phyloP scores from a whole-genome alignment of 2,329 filamentous ascomycete genomes.

The Talaromyces sp. region DNA sequence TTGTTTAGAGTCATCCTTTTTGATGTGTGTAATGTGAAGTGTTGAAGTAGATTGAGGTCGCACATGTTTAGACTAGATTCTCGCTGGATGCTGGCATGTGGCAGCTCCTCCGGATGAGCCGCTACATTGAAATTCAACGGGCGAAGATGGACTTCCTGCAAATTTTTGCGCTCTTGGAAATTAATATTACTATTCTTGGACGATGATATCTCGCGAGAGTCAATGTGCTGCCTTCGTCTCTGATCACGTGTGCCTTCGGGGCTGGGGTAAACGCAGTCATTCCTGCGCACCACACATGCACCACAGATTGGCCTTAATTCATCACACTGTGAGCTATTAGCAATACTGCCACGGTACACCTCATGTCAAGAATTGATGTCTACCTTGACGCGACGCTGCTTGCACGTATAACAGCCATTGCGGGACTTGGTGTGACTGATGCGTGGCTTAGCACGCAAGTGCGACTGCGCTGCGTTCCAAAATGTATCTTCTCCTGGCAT shows the following conservation, averaged over 20 bases:
- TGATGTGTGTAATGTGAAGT: constrained; percentile 1
- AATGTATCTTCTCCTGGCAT: background rate
- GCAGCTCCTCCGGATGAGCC: too few relatives aligned
- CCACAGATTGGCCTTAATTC: constrained; percentile 19
- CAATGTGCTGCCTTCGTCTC: background rate
- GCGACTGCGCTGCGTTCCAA: background rate
- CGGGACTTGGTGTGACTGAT: constrained; percentile 19
- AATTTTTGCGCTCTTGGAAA: background rate
- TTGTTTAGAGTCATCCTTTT: constrained; percentile 1
- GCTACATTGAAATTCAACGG: background rate
- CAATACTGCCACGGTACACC: too few relatives aligned
- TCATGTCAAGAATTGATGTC: background rate
- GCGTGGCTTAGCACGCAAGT: constrained; percentile 6
- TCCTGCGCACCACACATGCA: constrained; percentile 8
- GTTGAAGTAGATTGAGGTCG: background rate
- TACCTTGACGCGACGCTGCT: constrained; percentile 21
- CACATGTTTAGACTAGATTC: background rate
- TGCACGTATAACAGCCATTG: constrained; percentile 20
- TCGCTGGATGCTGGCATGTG: background rate
- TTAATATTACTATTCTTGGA: too few relatives aligned
- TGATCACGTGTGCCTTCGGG: background rate
- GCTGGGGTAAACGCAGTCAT: background rate
- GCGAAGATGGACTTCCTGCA: background rate
- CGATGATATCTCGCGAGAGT: background rate
- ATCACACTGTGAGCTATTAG: constrained; percentile 16